Evolutionary conservation across 2,329 filamentous ascomycete genomes (phyloP), one percentile per base, ranked within the genome.

Genomic region (Myriangium duriaei): DNA sequence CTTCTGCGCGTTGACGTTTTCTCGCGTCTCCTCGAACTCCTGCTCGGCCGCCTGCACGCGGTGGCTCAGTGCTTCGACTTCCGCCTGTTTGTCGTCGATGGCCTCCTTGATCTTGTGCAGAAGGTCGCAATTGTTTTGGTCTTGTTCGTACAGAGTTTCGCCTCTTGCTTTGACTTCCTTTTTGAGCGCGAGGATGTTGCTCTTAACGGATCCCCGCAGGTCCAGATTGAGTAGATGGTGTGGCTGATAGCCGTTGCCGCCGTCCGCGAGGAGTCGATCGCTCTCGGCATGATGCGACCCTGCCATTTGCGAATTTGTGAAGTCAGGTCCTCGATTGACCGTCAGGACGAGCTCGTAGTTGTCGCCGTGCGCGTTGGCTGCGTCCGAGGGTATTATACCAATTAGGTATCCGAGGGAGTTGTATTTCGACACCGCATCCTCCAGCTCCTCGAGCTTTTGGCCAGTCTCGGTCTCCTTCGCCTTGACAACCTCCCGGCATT

Each of bases 341-440:
- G 76, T 79, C 18, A 98, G 73, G 15, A 74, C 71, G 4, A 98
- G 72, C 58, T 98, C 91, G 57, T 82, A 94, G 36, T 94, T 76
- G 40, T 74, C 67, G 17, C 84, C 86, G 49, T 86, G 83, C 30
- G 91, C 86, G 47, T 95, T 94, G 42, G 74, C 72, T 0, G 88
- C 87, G 1, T 82, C 81, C 0, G 78, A 64, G 1, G 91, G 91
- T 32, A 96, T 93, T 39, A 98, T 68, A 17, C 81, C 86, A 43
- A 91, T 91, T 51, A 95, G 83, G 59, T 98, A 98, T 11, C 85
- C 88, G 18, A 94, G 65, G 4, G 85, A 85, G 62, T 98, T 98
- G 72, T 93, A 98, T 37, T 75, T 76, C 56, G 95, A 85, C 17
- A 95, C 82, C 40, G 81, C 72, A 31, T 80, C 76, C 58, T 98